Evolutionary conservation across 345 rosid species (phyloP).

Genomic region (Salix suchowensis): DNA sequence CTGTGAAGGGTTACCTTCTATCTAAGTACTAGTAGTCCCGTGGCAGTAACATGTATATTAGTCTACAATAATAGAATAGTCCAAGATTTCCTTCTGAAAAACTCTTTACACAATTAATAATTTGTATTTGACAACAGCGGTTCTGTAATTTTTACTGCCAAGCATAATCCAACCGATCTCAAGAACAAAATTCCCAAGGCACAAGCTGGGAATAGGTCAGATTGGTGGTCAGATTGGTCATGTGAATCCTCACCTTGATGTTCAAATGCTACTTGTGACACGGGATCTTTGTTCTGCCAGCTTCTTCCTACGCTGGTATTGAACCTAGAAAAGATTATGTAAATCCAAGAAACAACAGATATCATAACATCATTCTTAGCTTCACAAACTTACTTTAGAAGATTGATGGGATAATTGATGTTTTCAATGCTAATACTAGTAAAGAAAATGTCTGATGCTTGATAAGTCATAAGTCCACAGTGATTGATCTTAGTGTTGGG

Average conservation of each 20-base stretch:
- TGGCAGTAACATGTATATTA: not conserved
- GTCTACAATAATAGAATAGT: not conserved
- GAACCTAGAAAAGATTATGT: slow-evolving; percentile 34
- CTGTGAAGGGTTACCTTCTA: slow-evolving; percentile 8
- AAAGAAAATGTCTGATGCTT: not conserved
- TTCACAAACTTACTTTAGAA: not conserved
- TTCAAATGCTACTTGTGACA: slow-evolving; percentile 21
- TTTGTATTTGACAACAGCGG: not conserved
- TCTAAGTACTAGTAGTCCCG: not conserved
- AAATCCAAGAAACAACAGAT: not conserved
- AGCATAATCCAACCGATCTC: slow-evolving; percentile 4
- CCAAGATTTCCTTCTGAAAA: not conserved
- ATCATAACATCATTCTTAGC: not conserved
- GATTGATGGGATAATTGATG: not conserved
- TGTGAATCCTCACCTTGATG: slow-evolving; percentile 17
- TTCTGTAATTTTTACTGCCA: not conserved
- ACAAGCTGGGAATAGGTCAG: not conserved
- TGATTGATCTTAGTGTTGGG: not conserved
- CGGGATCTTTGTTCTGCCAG: slow-evolving; percentile 58
- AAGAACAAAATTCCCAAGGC: not conserved
- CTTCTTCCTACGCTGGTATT: slow-evolving; percentile 54
- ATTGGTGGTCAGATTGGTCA: slow-evolving; percentile 23
- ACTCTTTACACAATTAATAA: not conserved
- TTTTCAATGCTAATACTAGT: not conserved
- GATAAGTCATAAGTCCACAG: not conserved